These are phyloP conservation scores for Proliferodiscus dingleyae DNA, from an alignment of 2,329 filamentous ascomycete species.

Conservation along the genomic window DNA sequence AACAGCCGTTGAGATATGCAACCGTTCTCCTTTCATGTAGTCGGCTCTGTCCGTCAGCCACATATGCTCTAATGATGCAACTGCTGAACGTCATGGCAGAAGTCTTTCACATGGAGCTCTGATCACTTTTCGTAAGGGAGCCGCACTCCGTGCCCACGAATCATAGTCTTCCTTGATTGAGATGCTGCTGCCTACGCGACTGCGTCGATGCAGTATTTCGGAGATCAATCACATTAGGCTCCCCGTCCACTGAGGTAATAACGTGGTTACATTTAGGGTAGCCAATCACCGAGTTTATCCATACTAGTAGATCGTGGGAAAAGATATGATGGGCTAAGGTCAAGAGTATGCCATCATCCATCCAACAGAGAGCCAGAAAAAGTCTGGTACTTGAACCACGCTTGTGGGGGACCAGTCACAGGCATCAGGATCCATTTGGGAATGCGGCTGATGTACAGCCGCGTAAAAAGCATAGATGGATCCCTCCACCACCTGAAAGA, in stretches of 20 bases:
- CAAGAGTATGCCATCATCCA: too few species aligned
- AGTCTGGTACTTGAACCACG: too few species aligned
- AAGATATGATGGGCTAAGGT: too few species aligned
- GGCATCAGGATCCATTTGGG: neutral
- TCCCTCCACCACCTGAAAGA: neutral
- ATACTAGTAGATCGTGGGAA: neutral
- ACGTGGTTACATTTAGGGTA: constrained; percentile 1
- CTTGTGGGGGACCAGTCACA: too few species aligned
- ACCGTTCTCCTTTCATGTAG: too few species aligned
- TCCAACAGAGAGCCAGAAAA: too few species aligned
- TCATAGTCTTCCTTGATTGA: constrained; percentile 32
- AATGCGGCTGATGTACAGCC: neutral
- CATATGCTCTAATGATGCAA: too few species aligned
- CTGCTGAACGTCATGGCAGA: too few species aligned
- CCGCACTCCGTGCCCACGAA: constrained; percentile 34
- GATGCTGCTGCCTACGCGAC: constrained; percentile 14
- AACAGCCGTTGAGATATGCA: too few species aligned
- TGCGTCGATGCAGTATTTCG: constrained; percentile 1
- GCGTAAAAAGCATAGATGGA: neutral
- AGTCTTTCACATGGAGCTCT: constrained; percentile 39
- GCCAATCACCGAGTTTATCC: constrained; percentile 1
- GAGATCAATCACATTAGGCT: neutral
- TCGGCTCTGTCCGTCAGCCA: too few species aligned
- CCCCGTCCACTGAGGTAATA: neutral
- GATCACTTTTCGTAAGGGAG: constrained; percentile 43